phyloP scores from a whole-genome alignment of 2,329 filamentous ascomycete genomes.

The Penicillium brevicompactum region DNA sequence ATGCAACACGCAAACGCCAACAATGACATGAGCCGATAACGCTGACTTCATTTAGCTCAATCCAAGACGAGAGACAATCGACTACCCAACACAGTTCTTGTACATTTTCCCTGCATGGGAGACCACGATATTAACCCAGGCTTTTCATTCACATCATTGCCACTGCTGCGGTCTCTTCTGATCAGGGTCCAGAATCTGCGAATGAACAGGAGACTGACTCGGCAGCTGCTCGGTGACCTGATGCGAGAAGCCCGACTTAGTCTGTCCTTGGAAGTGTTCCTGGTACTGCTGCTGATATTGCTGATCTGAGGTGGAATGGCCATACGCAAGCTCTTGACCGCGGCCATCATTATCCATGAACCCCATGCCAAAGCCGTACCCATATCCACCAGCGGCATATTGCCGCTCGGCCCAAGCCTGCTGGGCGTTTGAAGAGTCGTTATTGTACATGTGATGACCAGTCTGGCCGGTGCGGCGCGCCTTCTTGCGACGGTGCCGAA shows the following conservation, averaged over 20 bases:
- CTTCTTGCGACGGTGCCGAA: slow-evolving; percentile 45
- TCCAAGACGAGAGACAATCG: background rate
- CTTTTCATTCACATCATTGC: background rate
- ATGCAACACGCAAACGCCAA: slow-evolving; percentile 1
- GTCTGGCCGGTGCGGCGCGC: slow-evolving; percentile 29
- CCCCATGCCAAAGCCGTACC: slow-evolving; percentile 22
- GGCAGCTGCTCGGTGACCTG: slow-evolving; percentile 9
- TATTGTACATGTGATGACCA: slow-evolving; percentile 31
- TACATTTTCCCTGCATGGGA: background rate
- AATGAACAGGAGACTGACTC: background rate
- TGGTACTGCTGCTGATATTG: slow-evolving; percentile 1
- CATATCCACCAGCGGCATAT: slow-evolving; percentile 13
- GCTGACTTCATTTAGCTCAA: background rate
- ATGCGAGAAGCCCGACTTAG: slow-evolving; percentile 7
- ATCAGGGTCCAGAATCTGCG: slow-evolving; percentile 3
- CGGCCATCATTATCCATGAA: slow-evolving; percentile 34
- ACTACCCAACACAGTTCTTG: slow-evolving; percentile 1
- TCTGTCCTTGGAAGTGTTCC: slow-evolving; percentile 8
- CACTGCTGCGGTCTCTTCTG: slow-evolving; percentile 7
- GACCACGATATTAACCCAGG: background rate
- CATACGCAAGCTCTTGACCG: slow-evolving; percentile 24
- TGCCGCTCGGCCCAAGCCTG: slow-evolving; percentile 13
- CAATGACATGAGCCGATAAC: slow-evolving; percentile 6
- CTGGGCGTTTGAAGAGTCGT: slow-evolving; percentile 35
- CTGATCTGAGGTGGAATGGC: slow-evolving; percentile 3